Evolutionary conservation across 441 rosid genomes (phyloP).

Genomic region (Croton setiger): DNA sequence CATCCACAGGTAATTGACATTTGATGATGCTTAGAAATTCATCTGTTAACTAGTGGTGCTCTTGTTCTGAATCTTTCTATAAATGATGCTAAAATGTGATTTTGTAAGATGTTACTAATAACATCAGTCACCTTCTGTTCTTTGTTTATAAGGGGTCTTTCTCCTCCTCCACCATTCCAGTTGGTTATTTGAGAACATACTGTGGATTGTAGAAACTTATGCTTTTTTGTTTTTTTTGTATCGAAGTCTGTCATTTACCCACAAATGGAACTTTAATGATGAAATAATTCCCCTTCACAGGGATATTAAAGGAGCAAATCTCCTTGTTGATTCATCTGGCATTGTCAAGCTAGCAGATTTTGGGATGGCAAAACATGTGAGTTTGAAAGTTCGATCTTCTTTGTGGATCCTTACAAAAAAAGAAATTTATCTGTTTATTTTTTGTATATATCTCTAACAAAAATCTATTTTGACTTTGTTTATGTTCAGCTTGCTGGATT

Average conservation of each 20-base stretch:
- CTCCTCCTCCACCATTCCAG: neutral
- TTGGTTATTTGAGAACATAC: neutral
- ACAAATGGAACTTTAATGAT: neutral
- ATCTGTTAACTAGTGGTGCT: neutral
- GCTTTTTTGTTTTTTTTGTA: conserved; percentile 12
- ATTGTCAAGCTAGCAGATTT: conserved; percentile 63
- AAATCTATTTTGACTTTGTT: neutral
- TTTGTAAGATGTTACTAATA: neutral
- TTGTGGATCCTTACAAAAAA: neutral
- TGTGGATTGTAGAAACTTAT: neutral
- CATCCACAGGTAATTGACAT: conserved; percentile 62
- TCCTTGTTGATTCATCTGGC: conserved; percentile 62
- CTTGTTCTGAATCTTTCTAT: conserved; percentile 7
- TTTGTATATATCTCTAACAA: neutral
- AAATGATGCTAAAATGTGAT: neutral
- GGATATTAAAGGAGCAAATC: conserved; percentile 80
- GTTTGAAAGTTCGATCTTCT: conserved; percentile 12
- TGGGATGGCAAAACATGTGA: conserved; percentile 69
- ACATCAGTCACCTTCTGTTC: neutral
- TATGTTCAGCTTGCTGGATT: conserved; percentile 41
- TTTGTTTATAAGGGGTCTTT: neutral
- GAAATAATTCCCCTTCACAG: conserved; percentile 32
- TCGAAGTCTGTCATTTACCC: conserved; percentile 8
- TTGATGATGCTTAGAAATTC: neutral
- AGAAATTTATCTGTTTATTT: neutral